A percentile compares a stretch with the other conserved stretches of the same genome.
Evolutionary conservation across 805 yeast genomes (phyloP).

Genomic region (Metschnikowia borealis): DNA sequence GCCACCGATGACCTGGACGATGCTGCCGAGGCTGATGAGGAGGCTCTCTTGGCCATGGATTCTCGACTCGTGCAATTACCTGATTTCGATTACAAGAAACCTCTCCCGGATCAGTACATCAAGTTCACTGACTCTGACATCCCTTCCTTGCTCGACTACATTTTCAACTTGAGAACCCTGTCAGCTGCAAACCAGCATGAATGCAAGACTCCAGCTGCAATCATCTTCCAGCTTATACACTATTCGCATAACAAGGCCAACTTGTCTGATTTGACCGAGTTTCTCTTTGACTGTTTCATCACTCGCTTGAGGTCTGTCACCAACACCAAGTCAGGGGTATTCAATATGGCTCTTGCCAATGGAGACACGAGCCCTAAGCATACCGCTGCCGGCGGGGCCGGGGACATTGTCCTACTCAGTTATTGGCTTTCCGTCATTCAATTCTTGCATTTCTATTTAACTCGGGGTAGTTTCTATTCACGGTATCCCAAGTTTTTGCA

Average conservation of each 20-base stretch:
- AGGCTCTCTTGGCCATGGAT: conserved; percentile 24
- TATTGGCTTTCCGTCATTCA: conserved; percentile 87
- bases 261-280: conserved; percentile 53
- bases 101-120: conserved; percentile 56
- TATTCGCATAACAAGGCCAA: conserved; percentile 58
- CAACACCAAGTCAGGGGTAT: conserved; percentile 57
- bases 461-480: conserved; percentile 56
- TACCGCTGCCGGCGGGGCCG: conserved; percentile 30
- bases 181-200: conserved; percentile 38
- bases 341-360: conserved; percentile 36
- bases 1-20: conserved; percentile 20
- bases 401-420: conserved; percentile 67
- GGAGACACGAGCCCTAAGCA: conserved; percentile 10
- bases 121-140: conserved; percentile 57
- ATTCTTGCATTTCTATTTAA: conserved; percentile 71
- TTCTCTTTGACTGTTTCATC: conserved; percentile 55
- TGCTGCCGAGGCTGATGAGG: conserved; percentile 25
- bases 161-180: conserved; percentile 43
- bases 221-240: conserved; percentile 65
- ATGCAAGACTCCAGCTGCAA: conserved; percentile 61
- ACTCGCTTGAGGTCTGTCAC: conserved; percentile 59
- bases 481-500: conserved; percentile 58
- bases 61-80: conserved; percentile 24
- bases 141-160: conserved; percentile 45
- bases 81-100: conserved; percentile 53